These are phyloP conservation scores for Monosporascus sp. DNA, from an alignment of 2,329 filamentous ascomycete genomes.

Conservation along the genomic window DNA sequence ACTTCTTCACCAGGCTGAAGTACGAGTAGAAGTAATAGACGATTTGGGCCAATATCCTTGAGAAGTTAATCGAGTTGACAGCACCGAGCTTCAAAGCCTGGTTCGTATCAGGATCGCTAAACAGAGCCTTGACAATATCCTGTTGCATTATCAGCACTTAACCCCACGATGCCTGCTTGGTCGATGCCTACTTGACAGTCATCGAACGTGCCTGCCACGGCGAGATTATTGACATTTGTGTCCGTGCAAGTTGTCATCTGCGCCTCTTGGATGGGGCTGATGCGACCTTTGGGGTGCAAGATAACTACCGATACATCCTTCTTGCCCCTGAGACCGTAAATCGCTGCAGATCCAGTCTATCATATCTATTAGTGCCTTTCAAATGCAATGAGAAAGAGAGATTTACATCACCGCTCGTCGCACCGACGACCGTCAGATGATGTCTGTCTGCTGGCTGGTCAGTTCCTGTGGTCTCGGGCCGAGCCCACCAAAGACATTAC, in stretches of 20 bases:
- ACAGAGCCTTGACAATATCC: slow-evolving; percentile 92
- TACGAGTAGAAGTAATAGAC: slow-evolving; percentile 97
- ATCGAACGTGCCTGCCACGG: slow-evolving; percentile 87
- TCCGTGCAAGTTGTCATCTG: slow-evolving; percentile 97
- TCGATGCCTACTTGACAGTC: slow-evolving; percentile 57
- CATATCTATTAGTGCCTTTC: too few species aligned
- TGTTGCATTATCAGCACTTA: slow-evolving; percentile 28
- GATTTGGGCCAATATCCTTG: slow-evolving; percentile 91
- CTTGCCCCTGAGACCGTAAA: slow-evolving; percentile 91
- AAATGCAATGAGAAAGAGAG: too few species aligned
- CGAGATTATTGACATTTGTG: slow-evolving; percentile 85
- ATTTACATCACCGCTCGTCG: slow-evolving; percentile 66
- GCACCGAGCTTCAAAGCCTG: slow-evolving; percentile 76
- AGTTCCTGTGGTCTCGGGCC: background rate
- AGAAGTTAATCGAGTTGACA: slow-evolving; percentile 96
- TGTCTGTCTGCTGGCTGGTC: slow-evolving; percentile 50
- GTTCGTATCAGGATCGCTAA: slow-evolving; percentile 82
- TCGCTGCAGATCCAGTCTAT: slow-evolving; percentile 81
- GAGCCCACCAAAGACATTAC: too few species aligned
- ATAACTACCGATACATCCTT: slow-evolving; percentile 97
- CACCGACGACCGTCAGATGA: slow-evolving; percentile 80
- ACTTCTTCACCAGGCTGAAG: slow-evolving; percentile 66
- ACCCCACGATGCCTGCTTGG: too few species aligned
- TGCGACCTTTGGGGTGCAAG: slow-evolving; percentile 82
- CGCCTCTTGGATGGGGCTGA: slow-evolving; percentile 87